phyloP scores from a whole-genome alignment of 805 yeast genomes.

The Teunomyces funiuensis region DNA sequence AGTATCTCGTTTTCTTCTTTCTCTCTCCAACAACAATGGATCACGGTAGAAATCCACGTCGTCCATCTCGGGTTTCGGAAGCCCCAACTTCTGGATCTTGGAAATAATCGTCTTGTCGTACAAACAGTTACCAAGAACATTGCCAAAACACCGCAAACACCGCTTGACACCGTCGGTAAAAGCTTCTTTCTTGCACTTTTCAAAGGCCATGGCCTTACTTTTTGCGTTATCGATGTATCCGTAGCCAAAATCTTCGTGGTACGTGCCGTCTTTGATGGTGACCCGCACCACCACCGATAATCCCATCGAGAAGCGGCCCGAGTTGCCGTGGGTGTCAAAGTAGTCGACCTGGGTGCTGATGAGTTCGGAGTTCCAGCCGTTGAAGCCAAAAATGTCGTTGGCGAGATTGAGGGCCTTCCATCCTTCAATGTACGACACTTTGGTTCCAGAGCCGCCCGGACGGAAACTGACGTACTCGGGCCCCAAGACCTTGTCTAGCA shows the following conservation, averaged over 20 bases:
- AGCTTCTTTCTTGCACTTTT: constrained; percentile 81
- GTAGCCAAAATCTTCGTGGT: constrained; percentile 73
- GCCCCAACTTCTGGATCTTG: constrained; percentile 45
- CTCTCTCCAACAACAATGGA: constrained; percentile 32
- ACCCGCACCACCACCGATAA: constrained; percentile 71
- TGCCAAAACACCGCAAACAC: constrained; percentile 76
- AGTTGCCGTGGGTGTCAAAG: constrained; percentile 60
- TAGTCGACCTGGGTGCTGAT: constrained; percentile 66
- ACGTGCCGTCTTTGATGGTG: constrained; percentile 77
- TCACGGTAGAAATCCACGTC: constrained; percentile 37
- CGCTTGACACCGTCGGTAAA: constrained; percentile 82
- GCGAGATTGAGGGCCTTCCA: constrained; percentile 82
- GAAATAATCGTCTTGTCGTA: constrained; percentile 69
- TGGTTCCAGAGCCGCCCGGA: constrained; percentile 70
- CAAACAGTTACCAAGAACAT: constrained; percentile 79
- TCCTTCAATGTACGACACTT: constrained; percentile 76
- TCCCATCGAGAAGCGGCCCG: constrained; percentile 58
- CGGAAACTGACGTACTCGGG: constrained; percentile 77
- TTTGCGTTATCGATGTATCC: constrained; percentile 74
- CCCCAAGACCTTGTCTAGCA: constrained; percentile 50
- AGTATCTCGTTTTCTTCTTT: constrained; percentile 15
- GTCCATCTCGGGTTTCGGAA: constrained; percentile 28
- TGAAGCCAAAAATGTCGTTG: constrained; percentile 77
- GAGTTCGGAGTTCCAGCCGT: constrained; percentile 80
- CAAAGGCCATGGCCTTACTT: constrained; percentile 69